phyloP scores from a whole-genome alignment of 345 rosid species.

The Aegle marmelos region DNA sequence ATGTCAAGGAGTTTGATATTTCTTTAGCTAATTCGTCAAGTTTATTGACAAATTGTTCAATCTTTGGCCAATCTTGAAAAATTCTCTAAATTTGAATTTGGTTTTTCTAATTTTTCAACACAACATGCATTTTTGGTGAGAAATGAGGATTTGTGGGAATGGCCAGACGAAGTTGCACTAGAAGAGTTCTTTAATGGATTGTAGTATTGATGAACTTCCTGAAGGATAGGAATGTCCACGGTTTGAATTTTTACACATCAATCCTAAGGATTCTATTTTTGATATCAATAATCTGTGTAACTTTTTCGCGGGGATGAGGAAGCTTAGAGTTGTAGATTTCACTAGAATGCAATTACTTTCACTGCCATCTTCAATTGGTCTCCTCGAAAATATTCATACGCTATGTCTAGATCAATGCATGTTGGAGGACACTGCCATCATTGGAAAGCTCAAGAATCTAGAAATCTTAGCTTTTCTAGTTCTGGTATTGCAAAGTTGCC shows the following conservation, averaged over 20 bases:
- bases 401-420: too few relatives aligned
- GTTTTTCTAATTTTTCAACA: too few relatives aligned
- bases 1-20: too few relatives aligned
- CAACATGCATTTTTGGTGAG: neutral
- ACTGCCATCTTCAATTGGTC: neutral
- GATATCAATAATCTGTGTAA: neutral
- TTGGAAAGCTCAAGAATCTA: neutral
- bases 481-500: constrained; percentile 17
- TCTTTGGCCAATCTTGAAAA: too few relatives aligned
- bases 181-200: neutral
- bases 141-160: neutral
- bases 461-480: neutral
- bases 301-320: neutral
- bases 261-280: neutral
- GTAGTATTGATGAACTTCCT: neutral
- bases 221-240: neutral
- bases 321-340: constrained; percentile 3
- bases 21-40: too few relatives aligned
- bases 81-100: too few relatives aligned
- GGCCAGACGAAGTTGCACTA: neutral
- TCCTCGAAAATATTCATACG: too few relatives aligned
- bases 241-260: neutral
- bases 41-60: too few relatives aligned
- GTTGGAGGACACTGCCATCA: neutral
- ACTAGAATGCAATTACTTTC: neutral